These are phyloP conservation scores for Fomitopsis serialis DNA, from an alignment of 768 basidiomycete genomes.

Conservation along the genomic window DNA sequence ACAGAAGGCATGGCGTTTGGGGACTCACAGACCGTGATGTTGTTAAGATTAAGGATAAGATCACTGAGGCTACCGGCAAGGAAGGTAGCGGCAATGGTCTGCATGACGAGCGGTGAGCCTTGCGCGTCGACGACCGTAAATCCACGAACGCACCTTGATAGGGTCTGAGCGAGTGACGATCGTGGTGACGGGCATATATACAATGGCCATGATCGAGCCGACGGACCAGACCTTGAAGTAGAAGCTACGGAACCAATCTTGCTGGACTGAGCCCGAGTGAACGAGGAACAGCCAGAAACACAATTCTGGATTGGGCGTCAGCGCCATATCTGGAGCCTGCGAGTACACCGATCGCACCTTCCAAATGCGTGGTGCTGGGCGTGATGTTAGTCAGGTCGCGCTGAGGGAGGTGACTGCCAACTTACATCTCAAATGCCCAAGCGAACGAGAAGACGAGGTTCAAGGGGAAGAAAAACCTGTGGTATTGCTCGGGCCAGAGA, in stretches of 20 bases:
- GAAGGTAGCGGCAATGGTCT: constrained; percentile 71
- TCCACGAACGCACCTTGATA: constrained; percentile 36
- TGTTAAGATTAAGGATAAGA: constrained; percentile 67
- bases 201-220: constrained; percentile 55
- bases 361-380: constrained; percentile 68
- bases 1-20: background rate
- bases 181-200: constrained; percentile 68
- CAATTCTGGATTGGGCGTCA: constrained; percentile 44
- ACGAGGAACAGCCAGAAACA: constrained; percentile 88
- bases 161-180: constrained; percentile 55
- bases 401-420: background rate
- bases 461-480: constrained; percentile 56
- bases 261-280: constrained; percentile 53
- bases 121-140: no score
- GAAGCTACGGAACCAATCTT: constrained; percentile 70
- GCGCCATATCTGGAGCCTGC: background rate
- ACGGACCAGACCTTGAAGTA: constrained; percentile 73
- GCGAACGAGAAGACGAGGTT: constrained; percentile 56
- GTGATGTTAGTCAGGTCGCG: background rate
- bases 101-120: constrained; percentile 12
- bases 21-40: constrained; percentile 56
- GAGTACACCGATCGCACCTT: constrained; percentile 41
- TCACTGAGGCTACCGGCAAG: constrained; percentile 67
- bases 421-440: constrained; percentile 77
- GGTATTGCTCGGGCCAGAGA: constrained; percentile 45